Conservation (phyloP, 345 rosid species). For the Linum tenue region DNA sequence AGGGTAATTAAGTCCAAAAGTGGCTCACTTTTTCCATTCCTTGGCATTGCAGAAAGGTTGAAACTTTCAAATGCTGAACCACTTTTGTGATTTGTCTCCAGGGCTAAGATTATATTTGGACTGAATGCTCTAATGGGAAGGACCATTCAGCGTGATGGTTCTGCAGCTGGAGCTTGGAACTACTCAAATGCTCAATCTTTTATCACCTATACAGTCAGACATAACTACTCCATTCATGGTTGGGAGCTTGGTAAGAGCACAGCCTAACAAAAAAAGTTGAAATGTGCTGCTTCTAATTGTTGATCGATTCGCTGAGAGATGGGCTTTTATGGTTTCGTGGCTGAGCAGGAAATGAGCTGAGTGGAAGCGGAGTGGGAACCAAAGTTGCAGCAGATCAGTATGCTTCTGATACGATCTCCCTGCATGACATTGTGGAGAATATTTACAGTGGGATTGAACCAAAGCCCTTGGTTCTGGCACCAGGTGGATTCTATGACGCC, state of each 20-base stretch:
- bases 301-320: not conserved
- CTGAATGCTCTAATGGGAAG: conserved; percentile 65
- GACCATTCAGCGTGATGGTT: conserved; percentile 28
- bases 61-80: not conserved
- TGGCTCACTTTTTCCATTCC: not conserved
- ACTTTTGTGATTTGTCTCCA: conserved; percentile 19
- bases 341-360: conserved; percentile 68
- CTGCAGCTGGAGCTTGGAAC: conserved; percentile 66
- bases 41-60: not conserved
- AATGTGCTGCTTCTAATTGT: not conserved
- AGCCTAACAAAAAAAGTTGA: not conserved
- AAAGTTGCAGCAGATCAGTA: conserved; percentile 65
- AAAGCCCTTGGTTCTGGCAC: conserved; percentile 67
- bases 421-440: conserved; percentile 36
- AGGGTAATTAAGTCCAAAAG: conserved; percentile 26
- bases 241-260: conserved; percentile 78
- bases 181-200: conserved; percentile 63
- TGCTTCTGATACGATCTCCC: conserved; percentile 52
- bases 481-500: conserved; percentile 79
- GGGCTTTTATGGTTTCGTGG: not conserved
- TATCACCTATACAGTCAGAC: conserved; percentile 44
- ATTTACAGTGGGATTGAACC: conserved; percentile 34
- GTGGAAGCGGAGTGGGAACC: conserved; percentile 74
- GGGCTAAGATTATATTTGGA: conserved; percentile 67
- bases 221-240: conserved; percentile 43